These are phyloP conservation scores for Pelargonium australe DNA, from an alignment of 441 rosid species.

Conservation along the genomic window DNA sequence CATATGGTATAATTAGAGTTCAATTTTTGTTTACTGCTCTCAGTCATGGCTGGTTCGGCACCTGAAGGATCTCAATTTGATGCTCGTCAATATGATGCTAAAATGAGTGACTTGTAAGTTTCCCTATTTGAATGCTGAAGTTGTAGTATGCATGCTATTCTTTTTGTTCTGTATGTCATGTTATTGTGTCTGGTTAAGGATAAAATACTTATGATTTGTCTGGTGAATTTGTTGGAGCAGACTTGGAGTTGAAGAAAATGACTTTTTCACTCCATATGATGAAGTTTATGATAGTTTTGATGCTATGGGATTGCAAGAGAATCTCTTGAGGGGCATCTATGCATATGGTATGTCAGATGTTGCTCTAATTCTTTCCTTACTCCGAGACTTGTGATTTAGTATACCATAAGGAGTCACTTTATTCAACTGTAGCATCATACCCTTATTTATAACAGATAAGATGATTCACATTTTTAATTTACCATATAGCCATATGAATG, in stretches of 20 bases:
- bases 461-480: not conserved
- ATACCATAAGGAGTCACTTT: not conserved
- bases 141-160: not conserved
- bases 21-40: not conserved
- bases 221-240: conserved; percentile 20
- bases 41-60: conserved; percentile 75
- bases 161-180: not conserved
- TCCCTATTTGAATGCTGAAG: not conserved
- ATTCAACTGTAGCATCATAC: not conserved
- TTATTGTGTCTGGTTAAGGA: not conserved
- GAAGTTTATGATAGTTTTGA: conserved; percentile 49
- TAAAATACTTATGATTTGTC: conserved; percentile 9
- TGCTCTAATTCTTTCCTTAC: not conserved
- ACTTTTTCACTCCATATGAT: conserved; percentile 50
- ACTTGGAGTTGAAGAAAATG: conserved; percentile 37
- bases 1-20: not conserved
- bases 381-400: not conserved
- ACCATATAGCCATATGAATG: not conserved
- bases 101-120: conserved; percentile 61
- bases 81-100: conserved; percentile 60
- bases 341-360: conserved; percentile 41
- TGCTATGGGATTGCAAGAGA: conserved; percentile 37
- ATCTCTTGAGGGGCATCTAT: conserved; percentile 57
- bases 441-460: not conserved
- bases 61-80: conserved; percentile 75